A percentile compares a stretch with the other conserved stretches of the same genome.
phyloP scores from a whole-genome alignment of 2,329 filamentous ascomycete genomes.

The Epichloe bromicola region DNA sequence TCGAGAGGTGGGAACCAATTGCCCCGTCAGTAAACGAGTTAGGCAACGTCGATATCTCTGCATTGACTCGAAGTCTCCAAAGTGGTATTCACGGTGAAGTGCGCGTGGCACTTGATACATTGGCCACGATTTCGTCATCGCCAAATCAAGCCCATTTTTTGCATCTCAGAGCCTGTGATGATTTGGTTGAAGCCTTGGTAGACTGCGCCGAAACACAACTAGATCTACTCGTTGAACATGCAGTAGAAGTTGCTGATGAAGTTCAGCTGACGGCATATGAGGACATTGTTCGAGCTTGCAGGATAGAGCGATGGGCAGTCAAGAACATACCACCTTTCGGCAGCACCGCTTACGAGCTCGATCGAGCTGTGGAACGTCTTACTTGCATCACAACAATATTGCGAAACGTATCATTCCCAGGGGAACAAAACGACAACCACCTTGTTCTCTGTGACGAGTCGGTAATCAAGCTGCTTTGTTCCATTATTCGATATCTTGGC shows the following conservation, averaged over 20 bases:
- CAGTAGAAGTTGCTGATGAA: slow-evolving; percentile 74
- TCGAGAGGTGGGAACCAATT: slow-evolving; percentile 58
- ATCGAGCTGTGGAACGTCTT: slow-evolving; percentile 73
- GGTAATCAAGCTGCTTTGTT: slow-evolving; percentile 73
- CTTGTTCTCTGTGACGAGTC: slow-evolving; percentile 57
- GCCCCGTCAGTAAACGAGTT: slow-evolving; percentile 65
- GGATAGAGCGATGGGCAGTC: slow-evolving; percentile 57
- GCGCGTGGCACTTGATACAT: slow-evolving; percentile 74
- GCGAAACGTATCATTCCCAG: slow-evolving; percentile 79
- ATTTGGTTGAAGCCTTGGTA: slow-evolving; percentile 74
- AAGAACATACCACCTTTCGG: slow-evolving; percentile 64
- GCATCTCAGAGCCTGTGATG: slow-evolving; percentile 64
- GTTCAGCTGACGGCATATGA: slow-evolving; percentile 78
- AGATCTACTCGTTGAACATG: slow-evolving; percentile 71
- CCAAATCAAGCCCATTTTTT: slow-evolving; percentile 52
- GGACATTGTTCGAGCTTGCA: slow-evolving; percentile 69
- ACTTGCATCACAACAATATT: slow-evolving; percentile 87
- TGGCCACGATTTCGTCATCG: slow-evolving; percentile 54
- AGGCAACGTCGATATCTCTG: slow-evolving; percentile 80
- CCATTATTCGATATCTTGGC: slow-evolving; percentile 73
- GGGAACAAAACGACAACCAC: slow-evolving; percentile 52
- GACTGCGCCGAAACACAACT: slow-evolving; percentile 87
- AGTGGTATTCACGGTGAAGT: slow-evolving; percentile 83
- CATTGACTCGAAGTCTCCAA: slow-evolving; percentile 78
- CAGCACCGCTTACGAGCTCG: slow-evolving; percentile 64